Conservation (phyloP, 768 basidiomycete genomes). For the Lentinula edodes region DNA sequence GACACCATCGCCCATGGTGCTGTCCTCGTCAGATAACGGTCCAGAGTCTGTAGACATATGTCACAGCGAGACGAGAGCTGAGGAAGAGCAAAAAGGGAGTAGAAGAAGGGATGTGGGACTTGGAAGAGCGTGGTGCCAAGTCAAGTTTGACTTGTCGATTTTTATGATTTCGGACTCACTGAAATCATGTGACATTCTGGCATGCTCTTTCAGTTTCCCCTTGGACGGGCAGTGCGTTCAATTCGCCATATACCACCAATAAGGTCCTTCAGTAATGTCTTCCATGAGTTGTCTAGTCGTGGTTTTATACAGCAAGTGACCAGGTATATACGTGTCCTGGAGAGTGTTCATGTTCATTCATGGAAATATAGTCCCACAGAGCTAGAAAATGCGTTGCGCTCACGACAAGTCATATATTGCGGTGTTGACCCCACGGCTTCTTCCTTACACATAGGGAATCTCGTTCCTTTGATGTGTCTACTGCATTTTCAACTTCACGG, state of each 20-base stretch:
- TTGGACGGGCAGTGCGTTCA: conserved; percentile 5
- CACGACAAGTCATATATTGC: conserved; percentile 62
- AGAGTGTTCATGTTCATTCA: background rate
- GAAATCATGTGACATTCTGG: background rate
- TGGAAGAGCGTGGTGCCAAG: background rate
- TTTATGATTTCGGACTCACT: background rate
- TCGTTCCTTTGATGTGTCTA: conserved; percentile 80
- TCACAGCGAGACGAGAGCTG: background rate
- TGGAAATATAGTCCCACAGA: conserved; percentile 31
- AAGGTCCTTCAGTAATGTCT: conserved; percentile 13
- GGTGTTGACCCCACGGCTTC: conserved; percentile 92
- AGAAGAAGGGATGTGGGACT: background rate
- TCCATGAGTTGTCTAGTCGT: conserved; percentile 38
- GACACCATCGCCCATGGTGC: conserved; percentile 40
- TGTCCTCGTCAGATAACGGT: conserved; percentile 54
- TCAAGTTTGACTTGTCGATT: background rate
- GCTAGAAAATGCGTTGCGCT: conserved; percentile 29
- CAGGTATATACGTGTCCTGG: conserved; percentile 18
- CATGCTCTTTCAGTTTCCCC: conserved; percentile 4
- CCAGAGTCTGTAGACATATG: conserved; percentile 1
- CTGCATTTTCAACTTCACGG: conserved; percentile 88
- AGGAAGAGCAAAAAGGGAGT: conserved; percentile 5
- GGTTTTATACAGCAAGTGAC: conserved; percentile 47
- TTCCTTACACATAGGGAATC: conserved; percentile 90
- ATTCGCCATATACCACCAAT: background rate